phyloP scores from a whole-genome alignment of 2,329 filamentous ascomycete genomes.

The Cladosporium sp. region DNA sequence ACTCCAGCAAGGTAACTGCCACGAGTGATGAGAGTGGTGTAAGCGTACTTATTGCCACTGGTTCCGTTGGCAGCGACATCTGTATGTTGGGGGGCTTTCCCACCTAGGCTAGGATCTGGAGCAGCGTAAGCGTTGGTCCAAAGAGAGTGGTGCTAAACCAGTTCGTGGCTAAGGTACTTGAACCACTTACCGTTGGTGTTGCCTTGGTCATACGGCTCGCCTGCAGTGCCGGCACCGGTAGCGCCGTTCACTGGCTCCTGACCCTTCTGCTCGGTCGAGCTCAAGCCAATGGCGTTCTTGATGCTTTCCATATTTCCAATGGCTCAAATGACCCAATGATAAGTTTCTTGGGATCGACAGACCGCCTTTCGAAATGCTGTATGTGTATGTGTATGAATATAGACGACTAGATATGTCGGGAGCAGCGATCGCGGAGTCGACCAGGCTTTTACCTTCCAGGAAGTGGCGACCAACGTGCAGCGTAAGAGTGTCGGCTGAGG shows the following conservation, averaged over 20 bases:
- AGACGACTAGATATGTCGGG: neutral
- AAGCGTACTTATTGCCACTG: conserved; percentile 32
- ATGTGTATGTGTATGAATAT: too few relatives aligned
- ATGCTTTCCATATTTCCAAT: conserved; percentile 58
- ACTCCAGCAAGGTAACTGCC: conserved; percentile 51
- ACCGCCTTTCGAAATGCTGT: neutral
- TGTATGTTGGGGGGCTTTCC: conserved; percentile 5
- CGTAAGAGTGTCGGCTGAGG: neutral
- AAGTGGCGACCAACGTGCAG: neutral
- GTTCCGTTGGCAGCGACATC: neutral
- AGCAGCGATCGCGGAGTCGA: neutral
- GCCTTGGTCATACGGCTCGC: conserved; percentile 74
- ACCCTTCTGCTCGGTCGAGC: conserved; percentile 30
- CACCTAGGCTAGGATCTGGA: conserved; percentile 1
- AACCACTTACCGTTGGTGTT: conserved; percentile 55
- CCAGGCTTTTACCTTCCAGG: neutral
- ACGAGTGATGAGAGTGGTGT: conserved; percentile 50
- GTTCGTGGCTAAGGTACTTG: neutral
- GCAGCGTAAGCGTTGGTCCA: neutral
- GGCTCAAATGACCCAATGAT: too few relatives aligned
- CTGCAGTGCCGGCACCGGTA: conserved; percentile 60
- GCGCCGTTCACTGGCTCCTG: conserved; percentile 69
- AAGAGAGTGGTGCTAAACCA: neutral
- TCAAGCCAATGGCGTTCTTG: conserved; percentile 38
- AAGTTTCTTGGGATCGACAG: too few relatives aligned